A percentile compares a stretch with the other conserved stretches of the same genome.
These are phyloP conservation scores for Silene noctiflora DNA, from an alignment of 179 eudicot genomes.

Conservation along the genomic window DNA sequence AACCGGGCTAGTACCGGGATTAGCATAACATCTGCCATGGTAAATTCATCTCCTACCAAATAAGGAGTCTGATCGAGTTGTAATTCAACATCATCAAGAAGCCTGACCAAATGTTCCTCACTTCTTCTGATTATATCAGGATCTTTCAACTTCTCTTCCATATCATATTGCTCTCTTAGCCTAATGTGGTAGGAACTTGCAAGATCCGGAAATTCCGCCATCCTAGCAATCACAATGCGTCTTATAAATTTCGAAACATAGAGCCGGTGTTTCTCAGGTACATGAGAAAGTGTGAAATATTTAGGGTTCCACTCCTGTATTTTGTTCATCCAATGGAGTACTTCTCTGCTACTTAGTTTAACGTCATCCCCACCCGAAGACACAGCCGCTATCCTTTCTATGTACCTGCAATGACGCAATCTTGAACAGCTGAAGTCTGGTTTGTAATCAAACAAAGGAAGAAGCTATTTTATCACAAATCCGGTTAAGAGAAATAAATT, in stretches of 20 bases:
- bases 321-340: constrained; percentile 71
- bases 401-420: constrained; percentile 49
- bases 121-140: constrained; percentile 50
- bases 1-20: constrained; percentile 67
- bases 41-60: constrained; percentile 69
- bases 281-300: constrained; percentile 72
- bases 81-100: constrained; percentile 75
- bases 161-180: constrained; percentile 71
- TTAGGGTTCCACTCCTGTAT: constrained; percentile 87
- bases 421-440: neutral
- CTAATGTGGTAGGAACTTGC: constrained; percentile 78
- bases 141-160: constrained; percentile 68
- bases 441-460: neutral
- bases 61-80: constrained; percentile 50
- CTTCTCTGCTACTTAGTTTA: constrained; percentile 49
- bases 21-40: constrained; percentile 75
- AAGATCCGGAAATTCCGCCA: constrained; percentile 84
- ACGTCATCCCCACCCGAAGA: constrained; percentile 56
- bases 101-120: constrained; percentile 57
- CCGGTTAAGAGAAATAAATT: neutral
- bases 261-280: constrained; percentile 58
- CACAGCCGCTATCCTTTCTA: constrained; percentile 81
- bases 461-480: constrained; percentile 1
- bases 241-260: constrained; percentile 68
- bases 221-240: constrained; percentile 72